These are phyloP conservation scores for Nannizziopsis arthrosporioides DNA, from an alignment of 2,329 filamentous ascomycete genomes.

Conservation along the genomic window DNA sequence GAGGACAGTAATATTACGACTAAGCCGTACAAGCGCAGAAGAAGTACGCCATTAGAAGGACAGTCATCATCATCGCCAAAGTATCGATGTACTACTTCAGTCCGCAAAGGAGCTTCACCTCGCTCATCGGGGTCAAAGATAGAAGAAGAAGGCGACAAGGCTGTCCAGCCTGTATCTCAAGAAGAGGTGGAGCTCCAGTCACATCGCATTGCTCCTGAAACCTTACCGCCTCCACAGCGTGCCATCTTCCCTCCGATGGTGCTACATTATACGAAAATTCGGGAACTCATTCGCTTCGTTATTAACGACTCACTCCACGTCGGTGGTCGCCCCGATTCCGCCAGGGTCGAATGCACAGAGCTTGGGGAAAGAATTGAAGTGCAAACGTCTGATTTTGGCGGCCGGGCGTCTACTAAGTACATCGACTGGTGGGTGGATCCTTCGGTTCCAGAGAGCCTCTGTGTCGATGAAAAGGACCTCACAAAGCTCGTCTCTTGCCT, in stretches of 20 bases:
- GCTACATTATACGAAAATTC: slow-evolving; percentile 35
- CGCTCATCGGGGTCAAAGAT: slow-evolving; percentile 32
- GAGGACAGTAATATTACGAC: slow-evolving; percentile 34
- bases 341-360: slow-evolving; percentile 34
- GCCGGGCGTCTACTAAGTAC: slow-evolving; percentile 33
- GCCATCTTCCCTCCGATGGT: slow-evolving; percentile 26
- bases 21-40: slow-evolving; percentile 36
- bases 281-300: slow-evolving; percentile 36
- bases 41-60: slow-evolving; percentile 32
- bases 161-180: slow-evolving; percentile 29
- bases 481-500: slow-evolving; percentile 54
- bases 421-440: slow-evolving; percentile 40
- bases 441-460: slow-evolving; percentile 36
- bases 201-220: slow-evolving; percentile 27
- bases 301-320: slow-evolving; percentile 40
- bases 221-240: slow-evolving; percentile 6
- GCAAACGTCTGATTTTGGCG: slow-evolving; percentile 34
- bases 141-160: slow-evolving; percentile 34
- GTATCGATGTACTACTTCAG: slow-evolving; percentile 25
- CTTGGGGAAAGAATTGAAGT: slow-evolving; percentile 38
- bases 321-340: slow-evolving; percentile 38
- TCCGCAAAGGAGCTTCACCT: slow-evolving; percentile 27
- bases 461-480: slow-evolving; percentile 51
- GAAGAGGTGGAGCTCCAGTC: slow-evolving; percentile 27
- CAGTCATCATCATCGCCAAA: slow-evolving; percentile 26